Conservation (phyloP, 2,329 filamentous ascomycete genomes). For the Neonectria neomacrospora region DNA sequence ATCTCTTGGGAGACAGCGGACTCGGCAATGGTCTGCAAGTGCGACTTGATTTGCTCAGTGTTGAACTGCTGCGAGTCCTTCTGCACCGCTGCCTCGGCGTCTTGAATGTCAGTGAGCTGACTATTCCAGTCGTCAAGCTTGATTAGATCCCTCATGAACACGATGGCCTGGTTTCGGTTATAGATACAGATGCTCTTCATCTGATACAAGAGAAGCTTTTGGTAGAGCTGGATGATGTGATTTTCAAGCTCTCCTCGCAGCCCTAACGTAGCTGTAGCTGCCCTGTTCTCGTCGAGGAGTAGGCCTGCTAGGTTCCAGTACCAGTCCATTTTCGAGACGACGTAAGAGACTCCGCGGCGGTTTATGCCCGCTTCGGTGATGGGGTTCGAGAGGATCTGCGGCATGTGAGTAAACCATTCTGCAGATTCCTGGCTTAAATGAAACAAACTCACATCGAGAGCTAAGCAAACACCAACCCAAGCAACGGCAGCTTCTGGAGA, state of each 20-base stretch:
- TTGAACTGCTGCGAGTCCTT: conserved; percentile 28
- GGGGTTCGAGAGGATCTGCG: conserved; percentile 47
- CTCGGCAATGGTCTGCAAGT: conserved; percentile 15
- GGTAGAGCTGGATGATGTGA: conserved; percentile 50
- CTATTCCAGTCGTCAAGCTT: conserved; percentile 51
- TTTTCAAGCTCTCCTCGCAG: conserved; percentile 42
- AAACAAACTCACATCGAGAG: conserved; percentile 45
- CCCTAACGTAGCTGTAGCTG: conserved; percentile 22
- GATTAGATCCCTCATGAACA: conserved; percentile 46
- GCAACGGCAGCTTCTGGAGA: conserved; percentile 50
- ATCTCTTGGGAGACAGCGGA: neutral
- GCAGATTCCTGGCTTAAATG: neutral
- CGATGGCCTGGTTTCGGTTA: conserved; percentile 44
- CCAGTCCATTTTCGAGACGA: conserved; percentile 53
- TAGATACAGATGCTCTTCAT: conserved; percentile 55
- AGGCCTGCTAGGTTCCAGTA: conserved; percentile 49
- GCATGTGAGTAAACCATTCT: neutral
- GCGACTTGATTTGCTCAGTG: conserved; percentile 19
- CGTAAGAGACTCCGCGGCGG: conserved; percentile 48
- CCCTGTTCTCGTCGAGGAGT: conserved; percentile 40
- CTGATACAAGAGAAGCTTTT: conserved; percentile 52
- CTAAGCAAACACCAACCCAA: conserved; percentile 50
- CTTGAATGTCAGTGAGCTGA: conserved; percentile 42
- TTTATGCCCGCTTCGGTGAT: conserved; percentile 41
- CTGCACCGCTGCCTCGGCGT: conserved; percentile 38